Evolutionary conservation across 495 filamentous ascomycete species (phyloP), one percentile per base, ranked within the genome.

Genomic region (Mytilinidion resinicola): DNA sequence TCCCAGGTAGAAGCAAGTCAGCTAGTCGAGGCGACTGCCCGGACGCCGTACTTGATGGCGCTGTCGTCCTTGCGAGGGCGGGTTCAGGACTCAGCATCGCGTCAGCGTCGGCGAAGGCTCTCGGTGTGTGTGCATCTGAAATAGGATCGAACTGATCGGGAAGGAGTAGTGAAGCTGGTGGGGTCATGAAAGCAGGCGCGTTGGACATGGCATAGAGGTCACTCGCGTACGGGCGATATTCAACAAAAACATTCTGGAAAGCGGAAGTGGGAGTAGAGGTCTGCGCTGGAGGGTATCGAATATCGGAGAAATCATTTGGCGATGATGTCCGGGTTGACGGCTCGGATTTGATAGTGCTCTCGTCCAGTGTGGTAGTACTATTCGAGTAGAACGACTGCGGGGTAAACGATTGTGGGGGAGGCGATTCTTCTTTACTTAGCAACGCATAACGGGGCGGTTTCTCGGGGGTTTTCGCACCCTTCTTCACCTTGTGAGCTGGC

Each of bases 401-500:
- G 25, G 25, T 30, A 30, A 30, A 30, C 25, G 25, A 30, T 6
- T 58, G 51, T 37, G 58, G 53, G 8, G 57, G 36, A n/a, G 15
- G 44, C 59, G 51, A 41, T n/a, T 42, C 35, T 20, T 34, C 35
- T 52, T 53, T 53, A 52, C 11, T 12, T 14, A 9, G 19, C 10
- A 25, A 44, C 11, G 39, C 44, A 37, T 36, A 10, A 14, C 9
- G 8, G 52, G 12, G 17, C 9, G 57, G 20, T 10, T 11, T 37
- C 4, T 38, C 21, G 19, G 42, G 10, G 30, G 3, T 30, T 46
- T 14, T 39, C 68, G 35, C 70, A 81, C 82, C 72, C 71, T 80
- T 83, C 65, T 78, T 82, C 34, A 64, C 42, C 65, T 75, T 82
- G 20, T 56, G 44, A 71, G 64, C 61, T 81, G 84, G 51, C 76